These are phyloP conservation scores for Gryganskiella cystojenkinii DNA, from an alignment of 192 early-diverging fungal genomes.

Conservation along the genomic window DNA sequence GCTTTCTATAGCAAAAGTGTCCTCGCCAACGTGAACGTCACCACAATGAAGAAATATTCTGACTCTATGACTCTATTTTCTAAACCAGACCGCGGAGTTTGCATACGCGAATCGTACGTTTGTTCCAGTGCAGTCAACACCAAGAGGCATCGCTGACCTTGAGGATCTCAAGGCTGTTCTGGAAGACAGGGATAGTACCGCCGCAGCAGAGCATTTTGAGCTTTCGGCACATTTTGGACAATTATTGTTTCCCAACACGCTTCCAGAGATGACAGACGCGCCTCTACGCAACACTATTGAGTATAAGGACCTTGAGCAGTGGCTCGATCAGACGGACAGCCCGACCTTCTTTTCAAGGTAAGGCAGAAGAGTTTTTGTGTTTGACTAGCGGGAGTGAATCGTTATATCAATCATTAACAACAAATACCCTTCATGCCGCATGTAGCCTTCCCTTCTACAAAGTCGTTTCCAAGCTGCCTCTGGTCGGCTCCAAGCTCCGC, in stretches of 20 bases:
- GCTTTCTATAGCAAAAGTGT: too few species aligned
- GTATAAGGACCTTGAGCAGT: conserved; percentile 13
- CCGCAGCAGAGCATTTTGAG: conserved; percentile 9
- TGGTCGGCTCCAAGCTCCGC: conserved; percentile 17
- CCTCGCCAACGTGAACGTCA: not conserved
- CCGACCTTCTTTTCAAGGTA: conserved; percentile 38
- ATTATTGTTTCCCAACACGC: conserved; percentile 23
- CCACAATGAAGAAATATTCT: not conserved
- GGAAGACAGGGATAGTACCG: not conserved
- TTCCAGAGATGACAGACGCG: conserved; percentile 1
- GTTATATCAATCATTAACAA: too few species aligned
- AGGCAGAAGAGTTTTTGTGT: not conserved
- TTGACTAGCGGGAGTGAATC: too few species aligned
- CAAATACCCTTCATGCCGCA: too few species aligned
- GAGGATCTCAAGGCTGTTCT: conserved; percentile 11
- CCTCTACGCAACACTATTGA: conserved; percentile 24
- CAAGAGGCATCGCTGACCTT: conserved; percentile 4
- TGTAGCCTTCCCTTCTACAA: conserved; percentile 40
- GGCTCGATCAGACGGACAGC: conserved; percentile 16
- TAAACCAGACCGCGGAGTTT: not conserved
- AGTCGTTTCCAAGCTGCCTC: conserved; percentile 17
- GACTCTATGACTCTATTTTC: too few species aligned
- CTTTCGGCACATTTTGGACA: conserved; percentile 33
- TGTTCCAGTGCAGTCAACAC: conserved; percentile 17
- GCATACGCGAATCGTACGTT: not conserved